A percentile compares a stretch with the other conserved stretches of the same genome.
These are phyloP conservation scores for Chamaenerion angustifolium DNA, from an alignment of 345 rosid species.

Conservation along the genomic window DNA sequence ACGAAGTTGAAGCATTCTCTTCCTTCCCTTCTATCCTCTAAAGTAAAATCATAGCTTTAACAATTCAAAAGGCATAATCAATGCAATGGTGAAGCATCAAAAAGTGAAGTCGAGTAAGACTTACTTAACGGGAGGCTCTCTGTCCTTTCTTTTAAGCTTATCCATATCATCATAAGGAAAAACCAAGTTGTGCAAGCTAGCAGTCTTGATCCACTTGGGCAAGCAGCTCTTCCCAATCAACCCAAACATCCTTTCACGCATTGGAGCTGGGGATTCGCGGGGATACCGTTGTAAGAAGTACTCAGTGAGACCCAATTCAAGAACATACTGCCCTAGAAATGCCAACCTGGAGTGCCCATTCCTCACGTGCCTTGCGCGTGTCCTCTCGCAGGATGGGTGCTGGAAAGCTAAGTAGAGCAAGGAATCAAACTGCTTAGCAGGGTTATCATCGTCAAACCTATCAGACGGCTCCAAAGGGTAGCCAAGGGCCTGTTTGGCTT, in stretches of 20 bases:
- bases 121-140: slow-evolving; percentile 87
- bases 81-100: slow-evolving; percentile 4
- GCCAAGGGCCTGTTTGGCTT: slow-evolving; percentile 90
- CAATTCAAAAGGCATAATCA: neutral
- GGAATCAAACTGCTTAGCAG: slow-evolving; percentile 86
- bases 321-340: slow-evolving; percentile 85
- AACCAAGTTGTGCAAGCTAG: slow-evolving; percentile 73
- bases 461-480: slow-evolving; percentile 68
- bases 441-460: slow-evolving; percentile 58
- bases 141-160: slow-evolving; percentile 50
- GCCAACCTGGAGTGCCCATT: slow-evolving; percentile 70
- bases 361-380: slow-evolving; percentile 68
- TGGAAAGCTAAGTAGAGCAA: slow-evolving; percentile 76
- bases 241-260: slow-evolving; percentile 88
- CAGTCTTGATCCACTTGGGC: slow-evolving; percentile 80
- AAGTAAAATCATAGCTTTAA: too few relatives aligned
- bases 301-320: slow-evolving; percentile 72
- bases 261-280: slow-evolving; percentile 73
- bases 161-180: slow-evolving; percentile 91
- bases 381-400: slow-evolving; percentile 81
- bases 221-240: slow-evolving; percentile 86
- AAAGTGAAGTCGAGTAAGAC: slow-evolving; percentile 9
- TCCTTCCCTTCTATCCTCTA: too few relatives aligned
- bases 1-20: too few relatives aligned
- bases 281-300: slow-evolving; percentile 87